Percentiles rank a stretch among this genome's conserved stretches.
These are phyloP conservation scores for Zygosaccharomyces pseudobailii DNA, from an alignment of 1,139 yeast species.

Conservation along the genomic window DNA sequence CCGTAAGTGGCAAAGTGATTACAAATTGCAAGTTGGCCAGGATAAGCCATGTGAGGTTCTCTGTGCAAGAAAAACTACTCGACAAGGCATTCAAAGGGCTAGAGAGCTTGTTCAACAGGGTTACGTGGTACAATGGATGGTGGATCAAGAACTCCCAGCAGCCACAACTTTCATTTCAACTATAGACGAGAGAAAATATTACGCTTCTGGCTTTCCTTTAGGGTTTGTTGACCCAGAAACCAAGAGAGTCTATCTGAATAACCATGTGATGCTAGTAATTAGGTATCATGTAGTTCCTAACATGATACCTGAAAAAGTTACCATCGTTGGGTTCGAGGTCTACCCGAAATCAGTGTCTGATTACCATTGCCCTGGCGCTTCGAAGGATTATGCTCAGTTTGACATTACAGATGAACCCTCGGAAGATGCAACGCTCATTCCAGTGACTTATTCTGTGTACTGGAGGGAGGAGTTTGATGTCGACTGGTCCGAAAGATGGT, in stretches of 20 bases:
- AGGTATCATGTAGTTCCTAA: conserved; percentile 56
- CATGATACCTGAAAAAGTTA: conserved; percentile 39
- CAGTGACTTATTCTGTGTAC: conserved; percentile 80
- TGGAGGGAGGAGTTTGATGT: conserved; percentile 79
- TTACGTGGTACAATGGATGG: conserved; percentile 77
- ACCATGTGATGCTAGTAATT: conserved; percentile 76
- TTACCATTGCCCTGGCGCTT: conserved; percentile 64
- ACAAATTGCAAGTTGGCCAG: conserved; percentile 53
- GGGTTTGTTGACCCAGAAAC: conserved; percentile 56
- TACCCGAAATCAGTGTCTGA: conserved; percentile 78
- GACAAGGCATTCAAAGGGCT: conserved; percentile 51
- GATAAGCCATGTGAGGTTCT: conserved; percentile 63
- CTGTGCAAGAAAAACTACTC: conserved; percentile 57
- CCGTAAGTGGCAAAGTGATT: conserved; percentile 70
- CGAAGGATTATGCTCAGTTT: conserved; percentile 52
- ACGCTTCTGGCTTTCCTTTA: conserved; percentile 82
- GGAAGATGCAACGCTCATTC: conserved; percentile 43
- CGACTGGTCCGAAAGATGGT: conserved; percentile 72
- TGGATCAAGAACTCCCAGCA: conserved; percentile 76
- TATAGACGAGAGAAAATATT: conserved; percentile 57
- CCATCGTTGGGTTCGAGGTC: conserved; percentile 87
- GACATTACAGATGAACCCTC: conserved; percentile 39
- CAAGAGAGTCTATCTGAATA: conserved; percentile 58
- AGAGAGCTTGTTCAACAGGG: conserved; percentile 59
- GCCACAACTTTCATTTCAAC: conserved; percentile 78